A percentile compares a stretch with the other conserved stretches of the same genome.
Evolutionary conservation across 257 asterid species (phyloP).

Genomic region (Nicotiana noctiflora): DNA sequence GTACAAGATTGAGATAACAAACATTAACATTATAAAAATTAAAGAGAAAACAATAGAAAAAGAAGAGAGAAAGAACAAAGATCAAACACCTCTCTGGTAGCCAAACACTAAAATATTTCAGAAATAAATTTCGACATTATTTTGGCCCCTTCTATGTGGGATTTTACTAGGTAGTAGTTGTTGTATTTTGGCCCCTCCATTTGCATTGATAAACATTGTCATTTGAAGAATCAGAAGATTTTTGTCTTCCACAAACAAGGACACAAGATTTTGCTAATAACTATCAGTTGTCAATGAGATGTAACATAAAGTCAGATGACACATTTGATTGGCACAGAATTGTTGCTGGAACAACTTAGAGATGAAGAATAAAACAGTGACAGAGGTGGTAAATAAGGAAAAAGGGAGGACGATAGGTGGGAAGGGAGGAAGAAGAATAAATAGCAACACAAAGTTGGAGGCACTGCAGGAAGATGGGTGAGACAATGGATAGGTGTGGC

Average conservation of each 20-base stretch:
- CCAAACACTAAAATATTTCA: neutral
- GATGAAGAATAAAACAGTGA: neutral
- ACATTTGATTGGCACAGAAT: neutral
- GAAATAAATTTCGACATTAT: neutral
- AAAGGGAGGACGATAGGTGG: neutral
- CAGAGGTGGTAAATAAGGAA: neutral
- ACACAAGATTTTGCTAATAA: neutral
- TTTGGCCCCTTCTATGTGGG: too few relatives aligned
- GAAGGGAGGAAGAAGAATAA: neutral
- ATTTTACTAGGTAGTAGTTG: too few relatives aligned
- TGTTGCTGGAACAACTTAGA: neutral
- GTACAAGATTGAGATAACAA: neutral
- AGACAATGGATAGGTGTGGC: neutral
- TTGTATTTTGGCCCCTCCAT: too few relatives aligned
- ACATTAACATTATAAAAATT: neutral
- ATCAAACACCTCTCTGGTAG: neutral
- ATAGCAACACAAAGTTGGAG: neutral
- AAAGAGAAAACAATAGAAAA: neutral
- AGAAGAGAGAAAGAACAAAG: neutral
- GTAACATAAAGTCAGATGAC: neutral
- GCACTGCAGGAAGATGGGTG: neutral
- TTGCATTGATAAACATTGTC: neutral
- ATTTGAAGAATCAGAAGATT: neutral
- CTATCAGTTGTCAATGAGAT: neutral
- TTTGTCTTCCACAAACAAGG: neutral